Conservation (phyloP, 768 basidiomycete species). For the Collybiopsis confluens region DNA sequence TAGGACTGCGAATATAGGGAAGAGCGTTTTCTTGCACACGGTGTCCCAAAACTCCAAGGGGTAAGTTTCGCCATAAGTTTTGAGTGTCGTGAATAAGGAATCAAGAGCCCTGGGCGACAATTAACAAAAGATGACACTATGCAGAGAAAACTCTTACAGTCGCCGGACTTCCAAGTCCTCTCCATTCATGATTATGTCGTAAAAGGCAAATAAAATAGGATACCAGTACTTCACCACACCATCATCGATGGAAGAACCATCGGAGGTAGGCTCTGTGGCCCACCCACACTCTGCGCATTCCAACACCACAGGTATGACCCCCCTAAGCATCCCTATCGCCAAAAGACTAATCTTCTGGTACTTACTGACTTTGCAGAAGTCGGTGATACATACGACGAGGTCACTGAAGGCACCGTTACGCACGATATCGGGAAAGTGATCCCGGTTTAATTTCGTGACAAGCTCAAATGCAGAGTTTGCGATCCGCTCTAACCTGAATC, state of each 20-base stretch:
- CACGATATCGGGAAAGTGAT: conserved; percentile 89
- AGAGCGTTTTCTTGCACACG: conserved; percentile 92
- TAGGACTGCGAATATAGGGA: conserved; percentile 96
- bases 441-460: conserved; percentile 84
- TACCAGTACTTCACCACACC: conserved; percentile 97
- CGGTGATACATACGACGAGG: conserved; percentile 93
- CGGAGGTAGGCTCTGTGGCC: conserved; percentile 16
- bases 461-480: conserved; percentile 94
- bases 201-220: conserved; percentile 95
- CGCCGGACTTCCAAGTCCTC: conserved; percentile 97
- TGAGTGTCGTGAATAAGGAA: conserved; percentile 90
- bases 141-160: conserved; percentile 56
- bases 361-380: conserved; percentile 99
- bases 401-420: conserved; percentile 94
- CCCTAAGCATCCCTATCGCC: conserved; percentile 94
- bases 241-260: conserved; percentile 55
- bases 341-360: conserved; percentile 97
- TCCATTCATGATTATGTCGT: conserved; percentile 99
- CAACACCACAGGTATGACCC: conserved; percentile 90
- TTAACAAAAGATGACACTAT: neutral
- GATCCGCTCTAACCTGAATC: conserved; percentile 62
- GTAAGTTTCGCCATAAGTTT: conserved; percentile 81
- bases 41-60: conserved; percentile 95
- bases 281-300: conserved; percentile 64
- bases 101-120: conserved; percentile 74